Evolutionary conservation across 1,139 yeast species (phyloP).

Genomic region (Blastobotrys ciferrii): DNA sequence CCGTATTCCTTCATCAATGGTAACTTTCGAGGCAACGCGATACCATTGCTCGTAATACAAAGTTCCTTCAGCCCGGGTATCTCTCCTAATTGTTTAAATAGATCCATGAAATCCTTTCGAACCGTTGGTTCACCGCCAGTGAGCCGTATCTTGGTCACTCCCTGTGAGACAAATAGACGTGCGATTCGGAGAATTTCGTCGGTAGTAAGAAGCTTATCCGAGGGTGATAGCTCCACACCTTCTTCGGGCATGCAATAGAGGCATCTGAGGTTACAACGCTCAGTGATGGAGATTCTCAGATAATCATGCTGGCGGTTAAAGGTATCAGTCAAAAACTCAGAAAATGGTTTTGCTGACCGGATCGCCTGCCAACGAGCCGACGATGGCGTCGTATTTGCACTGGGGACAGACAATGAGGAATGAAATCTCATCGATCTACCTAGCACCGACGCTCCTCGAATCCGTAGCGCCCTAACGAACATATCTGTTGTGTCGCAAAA

Average conservation of each 20-base stretch:
- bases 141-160: conserved; percentile 48
- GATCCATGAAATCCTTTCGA: conserved; percentile 46
- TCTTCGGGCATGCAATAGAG: conserved; percentile 57
- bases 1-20: conserved; percentile 42
- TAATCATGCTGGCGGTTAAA: conserved; percentile 47
- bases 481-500: neutral
- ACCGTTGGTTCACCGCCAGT: conserved; percentile 59
- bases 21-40: conserved; percentile 47
- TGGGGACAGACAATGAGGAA: conserved; percentile 3
- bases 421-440: neutral
- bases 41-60: conserved; percentile 51
- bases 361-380: conserved; percentile 25
- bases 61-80: conserved; percentile 45
- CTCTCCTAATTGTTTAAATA: conserved; percentile 40
- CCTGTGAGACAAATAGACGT: conserved; percentile 43
- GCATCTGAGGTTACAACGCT: conserved; percentile 50
- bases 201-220: conserved; percentile 40
- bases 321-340: conserved; percentile 45
- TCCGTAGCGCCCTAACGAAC: neutral
- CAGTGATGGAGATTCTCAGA: conserved; percentile 49
- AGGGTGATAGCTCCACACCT: conserved; percentile 47
- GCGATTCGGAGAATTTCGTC: conserved; percentile 46
- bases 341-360: conserved; percentile 35
- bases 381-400: neutral
- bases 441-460: neutral